phyloP scores from a whole-genome alignment of 306 rosid genomes.

The Neltuma alba region DNA sequence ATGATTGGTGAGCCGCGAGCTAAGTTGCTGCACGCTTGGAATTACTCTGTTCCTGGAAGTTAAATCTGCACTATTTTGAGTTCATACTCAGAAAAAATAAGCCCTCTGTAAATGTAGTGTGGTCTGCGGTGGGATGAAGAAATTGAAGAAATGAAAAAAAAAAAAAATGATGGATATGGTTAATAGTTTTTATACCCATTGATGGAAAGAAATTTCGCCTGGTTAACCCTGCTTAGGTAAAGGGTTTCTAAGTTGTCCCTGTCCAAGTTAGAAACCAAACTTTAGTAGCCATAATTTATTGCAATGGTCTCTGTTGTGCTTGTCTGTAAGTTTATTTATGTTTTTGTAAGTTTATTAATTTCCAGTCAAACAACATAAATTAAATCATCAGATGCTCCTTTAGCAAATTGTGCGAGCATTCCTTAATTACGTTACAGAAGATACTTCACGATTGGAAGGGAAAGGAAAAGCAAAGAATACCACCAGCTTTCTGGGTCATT shows the following conservation, averaged over 20 bases:
- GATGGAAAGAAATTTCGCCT: slow-evolving; percentile 36
- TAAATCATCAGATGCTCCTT: too few relatives aligned
- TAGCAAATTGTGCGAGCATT: too few relatives aligned
- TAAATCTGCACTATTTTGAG: slow-evolving; percentile 35
- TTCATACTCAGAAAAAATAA: slow-evolving; percentile 34
- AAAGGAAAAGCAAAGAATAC: too few relatives aligned
- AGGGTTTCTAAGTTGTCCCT: slow-evolving; percentile 28
- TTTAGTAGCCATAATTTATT: slow-evolving; percentile 13
- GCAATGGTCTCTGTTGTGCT: background rate
- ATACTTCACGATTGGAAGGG: too few relatives aligned
- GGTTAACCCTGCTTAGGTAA: slow-evolving; percentile 28
- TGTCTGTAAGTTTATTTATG: too few relatives aligned
- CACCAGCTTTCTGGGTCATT: too few relatives aligned
- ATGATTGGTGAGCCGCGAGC: slow-evolving; percentile 35
- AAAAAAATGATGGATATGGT: background rate
- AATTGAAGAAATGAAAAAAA: too few relatives aligned
- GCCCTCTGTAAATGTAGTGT: slow-evolving; percentile 27
- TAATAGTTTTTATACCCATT: slow-evolving; percentile 34
- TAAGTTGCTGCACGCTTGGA: slow-evolving; percentile 37
- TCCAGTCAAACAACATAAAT: too few relatives aligned
- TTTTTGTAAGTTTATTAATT: too few relatives aligned
- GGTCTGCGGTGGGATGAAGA: slow-evolving; percentile 27
- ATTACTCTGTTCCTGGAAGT: slow-evolving; percentile 28
- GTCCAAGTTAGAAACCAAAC: slow-evolving; percentile 32
- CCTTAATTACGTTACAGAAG: too few relatives aligned